Evolutionary conservation across 345 rosid species (phyloP).

Genomic region (Salix viminalis): DNA sequence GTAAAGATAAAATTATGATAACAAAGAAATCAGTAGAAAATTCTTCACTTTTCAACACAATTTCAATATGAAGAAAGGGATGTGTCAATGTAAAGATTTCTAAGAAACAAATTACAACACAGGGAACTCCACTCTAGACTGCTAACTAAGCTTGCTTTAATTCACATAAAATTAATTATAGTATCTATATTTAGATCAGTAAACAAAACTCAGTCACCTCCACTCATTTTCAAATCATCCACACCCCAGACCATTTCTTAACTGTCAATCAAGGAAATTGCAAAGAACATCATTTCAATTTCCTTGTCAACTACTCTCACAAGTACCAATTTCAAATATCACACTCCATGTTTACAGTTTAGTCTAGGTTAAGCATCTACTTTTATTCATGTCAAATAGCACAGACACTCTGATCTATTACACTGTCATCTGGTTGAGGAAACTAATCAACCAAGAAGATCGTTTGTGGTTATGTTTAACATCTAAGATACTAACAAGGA

Average conservation of each 20-base stretch:
- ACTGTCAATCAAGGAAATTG: background rate
- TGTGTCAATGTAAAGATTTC: background rate
- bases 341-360: background rate
- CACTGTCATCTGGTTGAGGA: background rate
- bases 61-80: background rate
- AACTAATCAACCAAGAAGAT: background rate
- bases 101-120: background rate
- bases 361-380: background rate
- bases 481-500: background rate
- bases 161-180: background rate
- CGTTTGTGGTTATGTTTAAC: background rate
- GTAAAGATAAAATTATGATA: background rate
- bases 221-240: background rate
- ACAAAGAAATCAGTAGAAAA: background rate
- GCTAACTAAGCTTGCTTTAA: background rate
- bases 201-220: background rate
- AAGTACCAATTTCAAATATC: background rate
- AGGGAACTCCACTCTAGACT: background rate
- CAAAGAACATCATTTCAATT: background rate
- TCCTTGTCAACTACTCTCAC: background rate
- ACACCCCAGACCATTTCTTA: background rate
- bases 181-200: background rate
- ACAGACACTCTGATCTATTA: background rate
- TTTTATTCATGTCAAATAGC: background rate
- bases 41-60: background rate